Evolutionary conservation across 331 rosid species (phyloP).

Genomic region (Erythrophleum ivorense): DNA sequence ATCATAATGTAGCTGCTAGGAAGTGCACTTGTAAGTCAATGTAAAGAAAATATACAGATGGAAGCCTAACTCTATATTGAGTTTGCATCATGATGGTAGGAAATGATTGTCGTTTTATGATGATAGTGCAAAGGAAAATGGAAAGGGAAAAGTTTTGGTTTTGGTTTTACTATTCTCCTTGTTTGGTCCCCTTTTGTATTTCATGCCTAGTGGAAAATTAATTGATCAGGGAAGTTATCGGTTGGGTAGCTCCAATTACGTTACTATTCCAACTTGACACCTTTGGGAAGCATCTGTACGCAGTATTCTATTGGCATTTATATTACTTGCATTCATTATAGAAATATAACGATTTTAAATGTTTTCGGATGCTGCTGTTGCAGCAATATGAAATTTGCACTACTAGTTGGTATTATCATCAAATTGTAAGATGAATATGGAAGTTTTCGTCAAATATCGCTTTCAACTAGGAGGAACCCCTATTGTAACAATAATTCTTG

Average conservation of each 20-base stretch:
- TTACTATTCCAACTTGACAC: conserved; percentile 19
- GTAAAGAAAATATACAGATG: conserved; percentile 55
- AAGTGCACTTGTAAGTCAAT: conserved; percentile 51
- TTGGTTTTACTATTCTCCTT: conserved; percentile 16
- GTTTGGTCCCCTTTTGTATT: conserved; percentile 24
- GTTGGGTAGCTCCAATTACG: conserved; percentile 14
- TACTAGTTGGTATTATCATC: not conserved
- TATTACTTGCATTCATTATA: not conserved
- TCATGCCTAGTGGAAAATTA: conserved; percentile 23
- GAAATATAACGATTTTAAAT: conserved; percentile 31
- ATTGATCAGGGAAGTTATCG: conserved; percentile 37
- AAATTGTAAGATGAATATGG: not conserved
- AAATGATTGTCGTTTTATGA: conserved; percentile 39
- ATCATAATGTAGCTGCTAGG: conserved; percentile 38
- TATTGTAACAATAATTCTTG: not conserved
- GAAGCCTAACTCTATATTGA: conserved; percentile 39
- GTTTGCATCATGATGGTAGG: conserved; percentile 50
- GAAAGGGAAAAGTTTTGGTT: conserved; percentile 31
- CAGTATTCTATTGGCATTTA: conserved; percentile 18
- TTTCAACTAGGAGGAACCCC: not conserved
- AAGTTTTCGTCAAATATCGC: not conserved
- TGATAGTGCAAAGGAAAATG: conserved; percentile 32
- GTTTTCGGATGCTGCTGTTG: conserved; percentile 10
- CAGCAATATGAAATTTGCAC: conserved; percentile 14
- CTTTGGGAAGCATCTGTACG: conserved; percentile 2